Base-by-base conservation (phyloP, 2,329 filamentous ascomycete species). In the Boeremia exigua region DNA sequence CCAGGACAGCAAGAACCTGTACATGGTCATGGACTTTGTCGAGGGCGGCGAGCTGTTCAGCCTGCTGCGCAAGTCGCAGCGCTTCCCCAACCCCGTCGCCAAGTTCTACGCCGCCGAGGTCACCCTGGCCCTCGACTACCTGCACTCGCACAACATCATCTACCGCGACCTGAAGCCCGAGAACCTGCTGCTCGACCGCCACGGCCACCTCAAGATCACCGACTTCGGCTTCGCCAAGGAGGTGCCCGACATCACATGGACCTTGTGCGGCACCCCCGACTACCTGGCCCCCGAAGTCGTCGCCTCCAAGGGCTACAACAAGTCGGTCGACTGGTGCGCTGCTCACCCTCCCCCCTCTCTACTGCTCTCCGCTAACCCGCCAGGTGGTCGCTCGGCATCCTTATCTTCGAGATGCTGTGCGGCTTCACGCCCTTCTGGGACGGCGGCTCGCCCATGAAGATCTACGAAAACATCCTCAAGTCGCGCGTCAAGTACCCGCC, bases 11-110 rank as follows among this genome's bases (percentile, higher is more conserved):
- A 92, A 88, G 79, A 98, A 97, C 75, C 81, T 99, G 32, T 99
- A 99, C 84, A 99, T 99, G 95, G 95, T 99, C 70, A 99, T 99
- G 95, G 95, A 99, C 77, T 99, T 99, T 80, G 94, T 99, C 49
- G 95, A 99, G 78, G 95, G 95, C 66, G 95, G 95, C 71, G 95
- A 99, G 82, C 83, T 99, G 50, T 99, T 99, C 77, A 98, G 94
- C 65, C 79, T 99, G 69, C 81, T 99, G 68, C 86, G 95, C 68
- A 98, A 99, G 78, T 98, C 94, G 54, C 54, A 99, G 95, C 91
- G 95, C 61, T 99, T 99, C 76, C 95, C 95, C 8, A 99, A 99
- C 70, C 95, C 95, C 5, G 95, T 99, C 51, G 95, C 95, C 72
- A 99, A 99, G 77, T 99, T 99, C 80, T 99, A 99, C 76, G 95